These are phyloP conservation scores for Globisporangium cylindrosporum DNA, from an alignment of 352 stramenopile genomes.

Conservation along the genomic window DNA sequence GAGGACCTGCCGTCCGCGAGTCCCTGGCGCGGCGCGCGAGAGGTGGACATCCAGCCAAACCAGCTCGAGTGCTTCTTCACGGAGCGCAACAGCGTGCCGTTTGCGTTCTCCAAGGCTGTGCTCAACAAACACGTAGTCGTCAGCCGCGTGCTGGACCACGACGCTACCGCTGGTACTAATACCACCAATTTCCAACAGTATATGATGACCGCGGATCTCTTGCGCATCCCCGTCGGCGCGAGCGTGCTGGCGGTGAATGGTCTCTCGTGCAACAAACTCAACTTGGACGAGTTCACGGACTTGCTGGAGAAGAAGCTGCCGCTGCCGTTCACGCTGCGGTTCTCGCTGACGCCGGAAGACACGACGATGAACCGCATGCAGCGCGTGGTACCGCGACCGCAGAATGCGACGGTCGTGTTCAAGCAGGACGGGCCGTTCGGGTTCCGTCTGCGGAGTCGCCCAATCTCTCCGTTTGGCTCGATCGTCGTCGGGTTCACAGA, in stretches of 20 bases:
- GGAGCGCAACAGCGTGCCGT: conserved; percentile 47
- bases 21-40: conserved; percentile 74
- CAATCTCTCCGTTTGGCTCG: conserved; percentile 56
- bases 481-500: conserved; percentile 77
- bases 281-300: conserved; percentile 53
- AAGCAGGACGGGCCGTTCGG: conserved; percentile 73
- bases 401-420: conserved; percentile 64
- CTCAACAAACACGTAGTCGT: conserved; percentile 72
- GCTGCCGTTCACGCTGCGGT: conserved; percentile 58
- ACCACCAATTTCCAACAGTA: conserved; percentile 1
- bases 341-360: conserved; percentile 66
- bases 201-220: conserved; percentile 27
- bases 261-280: conserved; percentile 69
- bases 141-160: conserved; percentile 43
- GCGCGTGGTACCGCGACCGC: conserved; percentile 43
- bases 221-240: conserved; percentile 50
- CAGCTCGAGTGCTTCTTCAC: conserved; percentile 64
- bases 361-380: conserved; percentile 46
- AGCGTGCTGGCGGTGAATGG: conserved; percentile 76
- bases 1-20: conserved; percentile 75
- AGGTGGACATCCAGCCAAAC: conserved; percentile 65
- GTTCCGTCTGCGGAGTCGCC: conserved; percentile 69
- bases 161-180: conserved; percentile 2
- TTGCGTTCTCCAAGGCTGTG: conserved; percentile 66
- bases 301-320: conserved; percentile 49